Evolutionary conservation across 306 rosid species (phyloP), one percentile per base, ranked within the genome.

Genomic region (Sesbania bispinosa): DNA sequence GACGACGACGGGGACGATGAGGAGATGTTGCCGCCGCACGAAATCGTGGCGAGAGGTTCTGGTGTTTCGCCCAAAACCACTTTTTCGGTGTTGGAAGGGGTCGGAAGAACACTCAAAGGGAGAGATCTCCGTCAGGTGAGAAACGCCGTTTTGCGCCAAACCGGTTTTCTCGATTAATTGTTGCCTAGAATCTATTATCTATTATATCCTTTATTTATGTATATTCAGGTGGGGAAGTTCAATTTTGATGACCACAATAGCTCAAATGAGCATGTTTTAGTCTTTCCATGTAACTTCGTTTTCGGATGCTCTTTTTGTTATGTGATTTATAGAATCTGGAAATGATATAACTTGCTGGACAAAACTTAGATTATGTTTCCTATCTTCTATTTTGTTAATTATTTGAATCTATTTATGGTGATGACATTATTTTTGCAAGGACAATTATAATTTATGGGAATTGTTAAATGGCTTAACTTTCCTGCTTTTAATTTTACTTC

Each of bases 51-150:
- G 10, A 74, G 88, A 38, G 95, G 94, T 6, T 88, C 89, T 0
- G 95, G 88, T 0, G 82, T 86, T 38, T 86, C 96, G 29, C 91
- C 89, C 23, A 85, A 77, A 63, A 87, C 91, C 14, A 88, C 93
- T 4, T 93, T 84, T 48, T 93, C 96, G 24, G 96, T 90, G 66
- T 78, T 93, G 51, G 97, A 93, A 85, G 97, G 97, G 3, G 90
- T 84, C 0, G 98, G 98, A 45, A 86, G 96, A 80, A 93, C 98
- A 1, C 96, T 90, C 6, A 93, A 93, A 62, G 98, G 97, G 71
- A 81, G 97, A 73, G 97, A 93, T 81, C 89, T 93, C n/a, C 86
- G 96, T 13, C 97, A 81, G 87, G 96, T 90, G 20, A 82, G 96
- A 57, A 88, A 92, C 26, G 98, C 96, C 1, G 82, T 93, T 61